Percentiles rank a stretch among this genome's conserved stretches.
Conservation (phyloP, 345 rosid species). For the Corchorus capsularis region DNA sequence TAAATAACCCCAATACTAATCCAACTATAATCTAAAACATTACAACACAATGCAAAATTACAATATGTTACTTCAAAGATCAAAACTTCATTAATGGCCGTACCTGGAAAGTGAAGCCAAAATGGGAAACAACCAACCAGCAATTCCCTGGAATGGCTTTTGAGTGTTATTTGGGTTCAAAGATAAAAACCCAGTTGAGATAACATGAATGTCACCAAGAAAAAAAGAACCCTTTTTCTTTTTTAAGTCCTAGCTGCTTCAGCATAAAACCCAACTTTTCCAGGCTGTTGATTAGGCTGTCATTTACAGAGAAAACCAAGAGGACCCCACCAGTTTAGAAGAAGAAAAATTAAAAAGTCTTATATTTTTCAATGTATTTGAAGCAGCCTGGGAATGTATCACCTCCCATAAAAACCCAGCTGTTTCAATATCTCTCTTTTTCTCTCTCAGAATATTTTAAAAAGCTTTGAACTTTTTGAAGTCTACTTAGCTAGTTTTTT, state of each 20-base stretch:
- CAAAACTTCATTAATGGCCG: constrained; percentile 27
- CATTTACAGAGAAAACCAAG: constrained; percentile 40
- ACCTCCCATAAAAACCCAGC: constrained; percentile 6
- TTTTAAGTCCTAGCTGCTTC: constrained; percentile 30
- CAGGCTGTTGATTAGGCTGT: constrained; percentile 96
- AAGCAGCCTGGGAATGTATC: constrained; percentile 11
- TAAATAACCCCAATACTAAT: constrained; percentile 26
- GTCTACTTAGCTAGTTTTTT: neutral
- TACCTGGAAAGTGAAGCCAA: constrained; percentile 36
- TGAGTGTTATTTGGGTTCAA: constrained; percentile 10
- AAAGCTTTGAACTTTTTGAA: neutral
- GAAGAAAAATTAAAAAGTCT: neutral
- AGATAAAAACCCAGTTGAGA: constrained; percentile 35
- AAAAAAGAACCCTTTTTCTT: constrained; percentile 37
- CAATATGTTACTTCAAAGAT: constrained; percentile 10
- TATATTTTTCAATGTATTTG: neutral
- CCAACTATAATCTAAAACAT: constrained; percentile 4
- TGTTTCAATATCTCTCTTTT: neutral
- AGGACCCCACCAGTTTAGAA: constrained; percentile 44
- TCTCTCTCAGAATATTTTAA: neutral
- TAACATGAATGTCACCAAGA: constrained; percentile 31
- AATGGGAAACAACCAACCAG: constrained; percentile 19
- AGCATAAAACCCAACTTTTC: constrained; percentile 48
- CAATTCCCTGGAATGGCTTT: constrained; percentile 5
- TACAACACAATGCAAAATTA: neutral